Conservation (phyloP, 148 eudicot species). For the Fagopyrum esculentum region DNA sequence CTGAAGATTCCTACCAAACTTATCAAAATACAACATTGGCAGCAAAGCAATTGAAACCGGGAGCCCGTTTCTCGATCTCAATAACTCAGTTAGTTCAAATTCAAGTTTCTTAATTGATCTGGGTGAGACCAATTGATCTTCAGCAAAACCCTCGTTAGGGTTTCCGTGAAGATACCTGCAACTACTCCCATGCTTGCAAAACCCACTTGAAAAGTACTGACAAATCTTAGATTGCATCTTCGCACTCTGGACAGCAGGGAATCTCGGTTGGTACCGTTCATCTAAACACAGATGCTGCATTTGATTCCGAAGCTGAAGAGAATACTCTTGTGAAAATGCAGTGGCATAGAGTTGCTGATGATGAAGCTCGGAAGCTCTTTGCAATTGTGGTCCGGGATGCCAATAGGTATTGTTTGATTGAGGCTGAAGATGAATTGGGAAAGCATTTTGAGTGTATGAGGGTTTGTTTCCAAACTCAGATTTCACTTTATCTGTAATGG, state of each 20-base stretch:
- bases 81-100: conserved; percentile 39
- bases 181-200: conserved; percentile 70
- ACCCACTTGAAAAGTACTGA: conserved; percentile 69
- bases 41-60: conserved; percentile 52
- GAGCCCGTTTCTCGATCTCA: conserved; percentile 37
- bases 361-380: not conserved
- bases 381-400: not conserved
- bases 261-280: not conserved
- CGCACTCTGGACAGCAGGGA: not conserved
- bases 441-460: conserved; percentile 22
- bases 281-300: not conserved
- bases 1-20: conserved; percentile 42
- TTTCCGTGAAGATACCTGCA: conserved; percentile 69
- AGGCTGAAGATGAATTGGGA: conserved; percentile 27
- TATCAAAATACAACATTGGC: conserved; percentile 45
- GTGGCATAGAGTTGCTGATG: not conserved
- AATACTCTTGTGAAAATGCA: not conserved
- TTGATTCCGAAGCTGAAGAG: conserved; percentile 8
- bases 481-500: conserved; percentile 18
- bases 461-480: conserved; percentile 1
- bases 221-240: conserved; percentile 52
- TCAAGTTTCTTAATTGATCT: conserved; percentile 45
- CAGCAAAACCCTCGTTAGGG: conserved; percentile 30
- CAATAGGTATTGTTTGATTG: conserved; percentile 14
- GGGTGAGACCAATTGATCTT: conserved; percentile 44